Percentiles rank a stretch among this genome's conserved stretches.
These are phyloP conservation scores for Fagus sylvatica DNA, from an alignment of 306 rosid genomes.

Conservation along the genomic window DNA sequence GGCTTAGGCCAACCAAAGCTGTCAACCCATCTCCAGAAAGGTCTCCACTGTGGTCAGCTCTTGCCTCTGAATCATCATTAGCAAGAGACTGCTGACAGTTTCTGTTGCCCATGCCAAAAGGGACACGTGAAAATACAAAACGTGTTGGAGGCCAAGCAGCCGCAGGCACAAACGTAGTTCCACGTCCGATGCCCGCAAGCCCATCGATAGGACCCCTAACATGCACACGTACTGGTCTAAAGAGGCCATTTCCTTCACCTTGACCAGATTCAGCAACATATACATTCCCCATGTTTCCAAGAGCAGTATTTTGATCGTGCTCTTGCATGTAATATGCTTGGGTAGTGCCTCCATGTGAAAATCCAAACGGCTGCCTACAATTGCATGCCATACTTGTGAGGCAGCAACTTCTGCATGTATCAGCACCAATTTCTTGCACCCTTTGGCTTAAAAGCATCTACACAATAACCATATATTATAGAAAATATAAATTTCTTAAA, in stretches of 20 bases:
- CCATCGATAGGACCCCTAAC: conserved; percentile 94
- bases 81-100: conserved; percentile 78
- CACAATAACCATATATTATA: conserved; percentile 18
- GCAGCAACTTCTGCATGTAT: conserved; percentile 89
- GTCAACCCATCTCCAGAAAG: conserved; percentile 92
- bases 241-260: conserved; percentile 69
- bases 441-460: conserved; percentile 99
- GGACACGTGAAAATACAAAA: conserved; percentile 90
- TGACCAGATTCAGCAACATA: conserved; percentile 82
- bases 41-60: conserved; percentile 79
- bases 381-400: conserved; percentile 72
- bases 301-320: conserved; percentile 67
- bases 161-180: conserved; percentile 86
- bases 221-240: conserved; percentile 84
- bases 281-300: conserved; percentile 63
- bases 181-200: conserved; percentile 97
- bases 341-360: conserved; percentile 60
- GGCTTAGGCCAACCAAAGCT: conserved; percentile 92
- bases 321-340: conserved; percentile 75
- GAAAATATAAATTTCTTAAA: conserved; percentile 21
- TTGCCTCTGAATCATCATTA: conserved; percentile 88
- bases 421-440: conserved; percentile 93
- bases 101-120: conserved; percentile 86
- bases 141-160: conserved; percentile 88
- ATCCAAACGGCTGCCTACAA: conserved; percentile 79